Percentiles rank a stretch among this genome's conserved stretches.
Evolutionary conservation across 139 green algal genomes (phyloP).

Genomic region (Penium margaritaceum): DNA sequence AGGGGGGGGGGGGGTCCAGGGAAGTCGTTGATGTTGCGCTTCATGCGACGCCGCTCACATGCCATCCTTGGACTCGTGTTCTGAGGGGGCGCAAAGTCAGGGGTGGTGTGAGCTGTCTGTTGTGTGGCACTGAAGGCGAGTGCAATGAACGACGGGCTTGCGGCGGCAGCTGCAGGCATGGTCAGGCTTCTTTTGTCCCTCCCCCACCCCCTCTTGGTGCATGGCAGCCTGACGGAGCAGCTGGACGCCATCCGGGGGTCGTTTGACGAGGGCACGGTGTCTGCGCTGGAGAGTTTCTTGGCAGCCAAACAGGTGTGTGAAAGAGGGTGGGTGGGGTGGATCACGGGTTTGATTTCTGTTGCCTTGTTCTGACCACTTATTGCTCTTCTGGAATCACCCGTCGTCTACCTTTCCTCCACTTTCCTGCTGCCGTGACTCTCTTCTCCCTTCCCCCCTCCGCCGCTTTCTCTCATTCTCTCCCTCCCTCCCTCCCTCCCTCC

Average conservation of each 20-base stretch:
- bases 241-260: constrained; percentile 35
- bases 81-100: too few species aligned
- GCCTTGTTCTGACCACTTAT: too few species aligned
- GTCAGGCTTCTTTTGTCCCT: too few species aligned
- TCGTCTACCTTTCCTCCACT: too few species aligned
- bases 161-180: too few species aligned
- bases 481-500: not conserved
- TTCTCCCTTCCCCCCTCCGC: not conserved
- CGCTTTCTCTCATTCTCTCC: not conserved
- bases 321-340: not conserved
- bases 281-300: constrained; percentile 29
- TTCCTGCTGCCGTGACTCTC: too few species aligned
- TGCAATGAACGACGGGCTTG: too few species aligned
- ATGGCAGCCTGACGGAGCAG: constrained; percentile 35
- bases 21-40: constrained; percentile 61
- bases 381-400: too few species aligned
- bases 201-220: not conserved
- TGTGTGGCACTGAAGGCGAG: too few species aligned
- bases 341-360: too few species aligned
- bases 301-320: not conserved
- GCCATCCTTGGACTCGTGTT: too few species aligned
- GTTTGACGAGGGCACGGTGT: constrained; percentile 44
- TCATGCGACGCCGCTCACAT: constrained; percentile 67
- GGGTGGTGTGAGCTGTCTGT: too few species aligned
- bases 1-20: not conserved